Evolutionary conservation across 202 grass and related monocot species (phyloP).

Genomic region (Hordeum pubiflorum): DNA sequence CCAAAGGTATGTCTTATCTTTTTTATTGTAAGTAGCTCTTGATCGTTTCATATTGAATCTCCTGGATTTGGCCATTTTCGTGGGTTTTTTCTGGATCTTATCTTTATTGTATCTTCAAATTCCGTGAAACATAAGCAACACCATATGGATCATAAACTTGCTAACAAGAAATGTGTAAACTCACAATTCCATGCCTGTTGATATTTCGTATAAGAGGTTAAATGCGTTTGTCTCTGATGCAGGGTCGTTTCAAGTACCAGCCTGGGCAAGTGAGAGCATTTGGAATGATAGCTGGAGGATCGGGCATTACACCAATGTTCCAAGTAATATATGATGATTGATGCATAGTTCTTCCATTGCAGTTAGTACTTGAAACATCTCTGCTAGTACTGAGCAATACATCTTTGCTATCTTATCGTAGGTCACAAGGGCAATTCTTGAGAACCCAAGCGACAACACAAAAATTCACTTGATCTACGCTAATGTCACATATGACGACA

Average conservation of each 20-base stretch:
- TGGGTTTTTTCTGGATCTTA: background rate
- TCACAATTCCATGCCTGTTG: background rate
- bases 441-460: slow-evolving; percentile 70
- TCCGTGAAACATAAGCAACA: background rate
- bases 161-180: background rate
- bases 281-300: slow-evolving; percentile 92
- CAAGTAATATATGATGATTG: slow-evolving; percentile 70
- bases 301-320: slow-evolving; percentile 94
- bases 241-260: slow-evolving; percentile 91
- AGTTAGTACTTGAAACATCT: background rate
- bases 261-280: slow-evolving; percentile 85
- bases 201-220: background rate
- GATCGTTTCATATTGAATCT: background rate
- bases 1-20: slow-evolving; percentile 58
- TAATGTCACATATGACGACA: slow-evolving; percentile 77
- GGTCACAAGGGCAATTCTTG: slow-evolving; percentile 83
- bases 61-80: background rate
- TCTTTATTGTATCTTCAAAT: background rate
- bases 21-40: slow-evolving; percentile 3
- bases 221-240: background rate
- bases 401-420: slow-evolving; percentile 25
- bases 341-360: background rate
- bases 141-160: background rate
- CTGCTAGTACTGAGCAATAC: background rate
- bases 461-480: slow-evolving; percentile 84